A percentile compares a stretch with the other conserved stretches of the same genome.
Evolutionary conservation across 495 filamentous ascomycete genomes (phyloP).

Genomic region (Penicillium silybi): DNA sequence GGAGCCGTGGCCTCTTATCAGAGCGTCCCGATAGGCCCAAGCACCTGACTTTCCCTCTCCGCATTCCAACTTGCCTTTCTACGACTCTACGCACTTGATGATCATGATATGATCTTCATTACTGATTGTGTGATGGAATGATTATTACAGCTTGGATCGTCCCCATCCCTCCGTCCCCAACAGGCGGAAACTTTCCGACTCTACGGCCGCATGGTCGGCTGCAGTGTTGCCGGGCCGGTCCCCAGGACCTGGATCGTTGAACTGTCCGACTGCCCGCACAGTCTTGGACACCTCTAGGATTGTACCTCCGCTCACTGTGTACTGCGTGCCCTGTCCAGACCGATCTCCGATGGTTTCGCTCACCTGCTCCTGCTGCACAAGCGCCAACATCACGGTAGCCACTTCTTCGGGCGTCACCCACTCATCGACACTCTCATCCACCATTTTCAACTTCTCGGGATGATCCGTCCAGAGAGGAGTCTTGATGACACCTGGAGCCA

Average conservation of each 20-base stretch:
- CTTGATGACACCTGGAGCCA: slow-evolving; percentile 63
- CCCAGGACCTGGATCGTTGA: slow-evolving; percentile 57
- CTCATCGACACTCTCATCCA: slow-evolving; percentile 45
- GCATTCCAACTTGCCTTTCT: slow-evolving; percentile 1
- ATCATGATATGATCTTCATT: slow-evolving; percentile 9
- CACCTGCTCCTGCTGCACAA: slow-evolving; percentile 49
- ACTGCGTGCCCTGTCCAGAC: slow-evolving; percentile 29
- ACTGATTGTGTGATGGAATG: slow-evolving; percentile 6
- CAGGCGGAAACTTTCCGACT: slow-evolving; percentile 45
- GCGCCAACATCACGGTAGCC: slow-evolving; percentile 58
- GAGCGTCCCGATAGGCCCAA: slow-evolving; percentile 8
- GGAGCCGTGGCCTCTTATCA: slow-evolving; percentile 21
- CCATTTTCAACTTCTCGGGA: slow-evolving; percentile 59
- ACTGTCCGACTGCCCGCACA: slow-evolving; percentile 47
- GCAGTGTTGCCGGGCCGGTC: slow-evolving; percentile 44
- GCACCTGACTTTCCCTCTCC: slow-evolving; percentile 14
- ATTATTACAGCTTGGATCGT: slow-evolving; percentile 15
- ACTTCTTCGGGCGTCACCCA: slow-evolving; percentile 67
- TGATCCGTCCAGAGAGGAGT: slow-evolving; percentile 67
- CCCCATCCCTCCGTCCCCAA: slow-evolving; percentile 45
- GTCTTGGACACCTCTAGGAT: slow-evolving; percentile 59
- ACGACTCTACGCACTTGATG: not conserved
- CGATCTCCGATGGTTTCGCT: slow-evolving; percentile 41
- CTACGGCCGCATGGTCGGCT: slow-evolving; percentile 32
- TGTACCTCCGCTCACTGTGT: slow-evolving; percentile 41